Evolutionary conservation across 768 basidiomycete genomes (phyloP).

Genomic region (Dentipellis fragilis): DNA sequence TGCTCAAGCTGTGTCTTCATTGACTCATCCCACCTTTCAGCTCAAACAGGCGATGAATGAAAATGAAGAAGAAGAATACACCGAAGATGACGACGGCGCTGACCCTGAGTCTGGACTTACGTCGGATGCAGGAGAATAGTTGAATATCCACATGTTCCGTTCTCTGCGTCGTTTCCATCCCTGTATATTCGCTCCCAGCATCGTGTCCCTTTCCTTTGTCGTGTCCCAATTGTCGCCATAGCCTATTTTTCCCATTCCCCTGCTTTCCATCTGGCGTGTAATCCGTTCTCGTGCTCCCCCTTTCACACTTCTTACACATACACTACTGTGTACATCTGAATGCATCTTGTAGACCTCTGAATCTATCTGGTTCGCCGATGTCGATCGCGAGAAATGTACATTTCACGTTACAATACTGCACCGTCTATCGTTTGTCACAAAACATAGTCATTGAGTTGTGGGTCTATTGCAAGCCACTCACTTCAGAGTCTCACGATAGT

Average conservation of each 20-base stretch:
- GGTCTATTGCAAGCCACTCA: no score
- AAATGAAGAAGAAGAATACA: slow-evolving; percentile 17
- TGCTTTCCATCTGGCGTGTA: background rate
- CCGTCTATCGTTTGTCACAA: no score
- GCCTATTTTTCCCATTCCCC: background rate
- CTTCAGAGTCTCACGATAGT: no score
- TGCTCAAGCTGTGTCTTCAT: background rate
- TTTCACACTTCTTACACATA: background rate
- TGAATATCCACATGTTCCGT: background rate
- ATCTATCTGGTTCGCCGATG: background rate
- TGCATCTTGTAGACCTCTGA: background rate
- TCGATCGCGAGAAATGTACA: no score
- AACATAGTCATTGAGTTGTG: no score
- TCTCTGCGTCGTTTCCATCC: background rate
- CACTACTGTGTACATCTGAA: background rate
- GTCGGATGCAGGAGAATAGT: slow-evolving; percentile 8
- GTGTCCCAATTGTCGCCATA: background rate
- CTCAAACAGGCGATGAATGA: slow-evolving; percentile 76
- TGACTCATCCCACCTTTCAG: slow-evolving; percentile 23
- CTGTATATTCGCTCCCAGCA: background rate
- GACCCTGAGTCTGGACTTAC: slow-evolving; percentile 7
- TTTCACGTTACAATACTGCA: no score
- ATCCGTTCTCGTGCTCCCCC: background rate
- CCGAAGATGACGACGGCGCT: slow-evolving; percentile 15
- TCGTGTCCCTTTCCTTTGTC: background rate